Evolutionary conservation across 2,329 filamentous ascomycete species (phyloP), one percentile per base, ranked within the genome.

Genomic region (Xenoacremonium recifei): DNA sequence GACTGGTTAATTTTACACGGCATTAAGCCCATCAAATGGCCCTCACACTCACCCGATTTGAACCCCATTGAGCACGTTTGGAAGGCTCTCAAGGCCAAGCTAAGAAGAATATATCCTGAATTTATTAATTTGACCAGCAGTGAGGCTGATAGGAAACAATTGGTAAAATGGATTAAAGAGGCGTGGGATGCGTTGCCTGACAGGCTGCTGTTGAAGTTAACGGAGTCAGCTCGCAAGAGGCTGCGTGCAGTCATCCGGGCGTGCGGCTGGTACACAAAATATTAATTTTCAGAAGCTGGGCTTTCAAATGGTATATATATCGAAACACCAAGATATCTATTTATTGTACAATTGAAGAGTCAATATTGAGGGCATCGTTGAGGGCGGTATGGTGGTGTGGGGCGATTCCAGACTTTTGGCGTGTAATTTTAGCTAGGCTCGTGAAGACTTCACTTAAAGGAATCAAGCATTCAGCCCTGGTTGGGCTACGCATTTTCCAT

Each of bases 11-110:
- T n/a, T 4, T 16, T 12, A 4, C 5, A 21, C 15, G 37, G 37
- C 6, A 31, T 39, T 21, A 7, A 21, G 18, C 25, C 7, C 3
- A 21, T 39, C 9, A 3, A 39, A 3, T 39, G 37, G 25, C 37
- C 37, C 16, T 12, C 37, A 19, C 15, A 31, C 13, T 39, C 37
- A 4, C 37, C 37, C 4, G 37, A 39, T 30, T 31, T 39, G 12
- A 39, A 31, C 27, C 37, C 37, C 5, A 39, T 39, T 32, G 37
- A 32, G 27, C 16, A 39, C 13, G 10, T 39, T 21, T 39, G 37
- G 37, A 39, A 15, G 10, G 19, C 19, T 13, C 19, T 39, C 5
- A 39, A 39, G 27, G 18, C 25, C 23, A 27, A 27, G 23, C 23
- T 27, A 9, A 7, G 23, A 27, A 27, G 23, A 27, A 7, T 27